Base-by-base conservation (phyloP, 2,329 filamentous ascomycete genomes). In the Cylindrodendrum hubeiense region DNA sequence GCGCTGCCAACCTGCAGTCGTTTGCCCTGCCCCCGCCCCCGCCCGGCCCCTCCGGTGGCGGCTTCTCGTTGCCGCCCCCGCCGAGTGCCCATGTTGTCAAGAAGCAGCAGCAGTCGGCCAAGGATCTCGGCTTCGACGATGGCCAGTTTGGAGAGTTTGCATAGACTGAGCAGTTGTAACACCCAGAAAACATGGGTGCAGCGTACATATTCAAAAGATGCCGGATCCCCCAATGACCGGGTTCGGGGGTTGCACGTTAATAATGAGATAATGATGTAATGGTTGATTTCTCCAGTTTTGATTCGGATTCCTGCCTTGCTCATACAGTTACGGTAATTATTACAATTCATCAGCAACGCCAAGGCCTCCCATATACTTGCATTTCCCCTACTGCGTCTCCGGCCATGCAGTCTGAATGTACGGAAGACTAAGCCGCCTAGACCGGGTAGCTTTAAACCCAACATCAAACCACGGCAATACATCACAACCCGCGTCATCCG, bases 81-180 rank as follows among this genome's bases (percentile, higher is more conserved):
- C 91, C 91, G 2, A 89, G 85, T 66, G 87, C 86, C 15, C 83
- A 84, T 68, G 87, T 88, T 63, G 84, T 88, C n/a, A 89, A 87
- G 80, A 83, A 87, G 57, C 66, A 73, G 78, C 86, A 89, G 73
- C 82, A 81, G 73, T 85, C 87, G 13, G 82, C 86, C 5, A 83
- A 90, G 75, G 90, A 94, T 63, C 75, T 95, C 69, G 93, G 93
- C 0, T 96, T 96, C 73, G 93, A 97, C 74, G 93, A 97, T 77
- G 94, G 93, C 2, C 91, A 95, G 75, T 95, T 94, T 86, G 93
- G 93, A 21, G 93, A 97, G 80, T 97, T 97, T 81, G 87, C 86
- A 51, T 90, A 67, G 65, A 41, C 28, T 43, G 24, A 17, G 30
- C 13, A 33, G 12, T 19, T 19, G 19, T 33, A 21, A 50, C n/a